phyloP scores from a whole-genome alignment of 169 alveolate species.

The Perkinsus chesapeaki region DNA sequence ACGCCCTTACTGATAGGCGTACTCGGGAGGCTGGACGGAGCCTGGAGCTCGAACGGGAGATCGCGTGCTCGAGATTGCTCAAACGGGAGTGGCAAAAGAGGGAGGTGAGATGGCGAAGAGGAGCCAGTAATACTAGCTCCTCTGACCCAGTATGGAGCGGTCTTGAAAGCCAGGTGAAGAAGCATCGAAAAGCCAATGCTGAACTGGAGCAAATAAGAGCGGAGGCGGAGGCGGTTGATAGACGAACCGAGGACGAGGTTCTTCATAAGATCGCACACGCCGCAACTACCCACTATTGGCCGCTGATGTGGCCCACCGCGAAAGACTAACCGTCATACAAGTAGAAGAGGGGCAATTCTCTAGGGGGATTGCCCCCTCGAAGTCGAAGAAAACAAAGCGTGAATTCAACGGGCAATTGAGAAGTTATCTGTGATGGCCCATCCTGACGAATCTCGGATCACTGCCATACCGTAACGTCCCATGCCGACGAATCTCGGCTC shows the following conservation, averaged over 20 bases:
- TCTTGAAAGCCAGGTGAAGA: not conserved
- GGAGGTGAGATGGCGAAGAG: not conserved
- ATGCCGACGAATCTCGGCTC: not conserved
- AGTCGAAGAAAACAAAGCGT: not conserved
- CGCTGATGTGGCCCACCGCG: not conserved
- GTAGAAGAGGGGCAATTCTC: not conserved
- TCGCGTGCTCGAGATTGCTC: not conserved
- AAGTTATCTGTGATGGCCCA: not conserved
- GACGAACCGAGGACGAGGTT: not conserved
- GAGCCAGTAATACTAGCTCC: no score
- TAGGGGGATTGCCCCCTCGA: not conserved
- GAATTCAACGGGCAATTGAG: not conserved
- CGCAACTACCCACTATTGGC: not conserved
- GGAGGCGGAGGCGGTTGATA: not conserved
- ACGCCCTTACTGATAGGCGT: not conserved
- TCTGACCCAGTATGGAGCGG: not conserved
- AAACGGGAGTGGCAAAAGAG: not conserved
- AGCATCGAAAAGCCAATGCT: not conserved
- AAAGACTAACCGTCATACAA: not conserved
- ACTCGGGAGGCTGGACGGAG: not conserved
- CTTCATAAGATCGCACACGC: not conserved
- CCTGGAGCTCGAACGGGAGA: not conserved
- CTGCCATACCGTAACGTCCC: no score
- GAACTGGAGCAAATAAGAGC: no score
- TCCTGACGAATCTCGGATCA: no score